Percentiles rank a stretch among this genome's conserved stretches.
These are phyloP conservation scores for Calophaca sinica DNA, from an alignment of 306 rosid genomes.

Conservation along the genomic window DNA sequence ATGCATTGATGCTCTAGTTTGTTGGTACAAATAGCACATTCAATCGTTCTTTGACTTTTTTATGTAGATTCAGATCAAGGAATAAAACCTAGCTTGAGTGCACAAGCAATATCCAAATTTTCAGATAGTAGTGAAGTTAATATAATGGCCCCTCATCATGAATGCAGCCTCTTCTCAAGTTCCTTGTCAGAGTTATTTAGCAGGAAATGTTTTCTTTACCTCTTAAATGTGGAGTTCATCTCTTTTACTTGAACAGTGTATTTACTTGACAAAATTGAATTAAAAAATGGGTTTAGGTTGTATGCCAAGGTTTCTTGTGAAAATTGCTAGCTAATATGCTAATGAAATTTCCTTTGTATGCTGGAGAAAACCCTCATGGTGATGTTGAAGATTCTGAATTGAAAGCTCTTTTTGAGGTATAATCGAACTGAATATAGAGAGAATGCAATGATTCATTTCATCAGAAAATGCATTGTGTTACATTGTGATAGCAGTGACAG, in stretches of 20 bases:
- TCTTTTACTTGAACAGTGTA: slow-evolving; percentile 5
- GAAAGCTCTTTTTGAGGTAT: no score
- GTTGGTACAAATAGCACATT: background rate
- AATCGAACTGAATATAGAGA: no score
- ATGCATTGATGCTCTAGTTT: slow-evolving; percentile 25
- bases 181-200: slow-evolving; percentile 46
- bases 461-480: no score
- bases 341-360: slow-evolving; percentile 16
- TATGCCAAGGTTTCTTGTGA: slow-evolving; percentile 29
- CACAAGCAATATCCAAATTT: slow-evolving; percentile 23
- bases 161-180: slow-evolving; percentile 48
- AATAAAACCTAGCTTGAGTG: slow-evolving; percentile 29
- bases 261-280: slow-evolving; percentile 6
- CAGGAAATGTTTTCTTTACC: slow-evolving; percentile 40
- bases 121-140: slow-evolving; percentile 37
- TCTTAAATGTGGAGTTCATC: background rate
- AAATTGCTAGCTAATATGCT: slow-evolving; percentile 27
- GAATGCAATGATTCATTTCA: no score
- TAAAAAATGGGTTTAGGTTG: slow-evolving; percentile 14
- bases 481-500: no score
- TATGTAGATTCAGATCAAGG: slow-evolving; percentile 42
- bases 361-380: slow-evolving; percentile 62
- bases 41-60: slow-evolving; percentile 29
- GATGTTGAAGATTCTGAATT: no score
- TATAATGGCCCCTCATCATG: slow-evolving; percentile 33